Conservation (phyloP, 2,329 filamentous ascomycete genomes). For the Lecanosticta acicola region DNA sequence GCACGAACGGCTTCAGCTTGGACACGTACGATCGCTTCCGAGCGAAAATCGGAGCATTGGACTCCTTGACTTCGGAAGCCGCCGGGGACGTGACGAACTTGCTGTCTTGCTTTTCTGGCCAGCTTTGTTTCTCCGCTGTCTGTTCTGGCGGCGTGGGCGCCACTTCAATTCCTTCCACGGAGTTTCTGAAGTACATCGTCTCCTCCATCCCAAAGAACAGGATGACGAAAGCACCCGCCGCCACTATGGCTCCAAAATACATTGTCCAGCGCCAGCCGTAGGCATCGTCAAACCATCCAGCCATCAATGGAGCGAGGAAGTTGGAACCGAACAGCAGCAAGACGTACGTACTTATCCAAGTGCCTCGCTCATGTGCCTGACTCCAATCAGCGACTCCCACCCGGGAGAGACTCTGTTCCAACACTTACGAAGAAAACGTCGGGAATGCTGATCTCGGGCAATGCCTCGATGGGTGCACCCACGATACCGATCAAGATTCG, state of each 20-base stretch:
- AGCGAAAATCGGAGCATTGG: neutral
- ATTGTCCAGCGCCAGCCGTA: slow-evolving; percentile 48
- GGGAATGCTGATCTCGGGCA: slow-evolving; percentile 29
- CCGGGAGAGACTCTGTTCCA: no score
- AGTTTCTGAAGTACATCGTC: slow-evolving; percentile 45
- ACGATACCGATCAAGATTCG: slow-evolving; percentile 22
- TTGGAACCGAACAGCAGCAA: slow-evolving; percentile 21
- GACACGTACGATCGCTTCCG: neutral
- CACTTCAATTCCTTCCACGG: slow-evolving; percentile 9
- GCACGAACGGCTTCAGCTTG: slow-evolving; percentile 13
- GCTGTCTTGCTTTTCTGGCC: neutral
- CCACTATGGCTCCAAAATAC: slow-evolving; percentile 50
- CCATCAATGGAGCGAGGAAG: slow-evolving; percentile 38
- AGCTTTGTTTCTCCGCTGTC: neutral
- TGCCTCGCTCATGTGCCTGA: slow-evolving; percentile 25
- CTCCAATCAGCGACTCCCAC: neutral
- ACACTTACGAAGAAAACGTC: slow-evolving; percentile 26
- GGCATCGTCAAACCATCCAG: slow-evolving; percentile 46
- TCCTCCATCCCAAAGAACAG: slow-evolving; percentile 57
- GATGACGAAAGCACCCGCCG: slow-evolving; percentile 44
- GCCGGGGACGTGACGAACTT: neutral
- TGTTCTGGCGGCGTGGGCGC: neutral
- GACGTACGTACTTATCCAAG: slow-evolving; percentile 28
- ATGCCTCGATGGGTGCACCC: slow-evolving; percentile 21
- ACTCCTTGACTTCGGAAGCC: neutral